These are phyloP conservation scores for Phaeotremella skinneri DNA, from an alignment of 768 basidiomycete species.

Conservation along the genomic window DNA sequence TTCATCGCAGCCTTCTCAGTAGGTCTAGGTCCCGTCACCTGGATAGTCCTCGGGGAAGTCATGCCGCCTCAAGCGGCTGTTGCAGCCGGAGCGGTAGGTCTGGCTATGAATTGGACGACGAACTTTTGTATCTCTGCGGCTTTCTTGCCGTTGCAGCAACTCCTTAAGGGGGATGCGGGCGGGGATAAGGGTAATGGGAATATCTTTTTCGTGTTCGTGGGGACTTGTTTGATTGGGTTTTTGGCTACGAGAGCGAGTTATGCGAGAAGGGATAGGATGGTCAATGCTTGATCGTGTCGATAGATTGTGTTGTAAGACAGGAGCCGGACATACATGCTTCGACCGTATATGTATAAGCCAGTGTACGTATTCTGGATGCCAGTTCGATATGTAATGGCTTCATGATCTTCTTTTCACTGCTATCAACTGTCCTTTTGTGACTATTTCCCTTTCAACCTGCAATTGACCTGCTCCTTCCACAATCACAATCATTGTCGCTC, in stretches of 20 bases:
- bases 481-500: no score
- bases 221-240: conserved; percentile 22
- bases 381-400: no score
- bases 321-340: no score
- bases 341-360: no score
- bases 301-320: no score
- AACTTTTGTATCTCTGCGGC: conserved; percentile 36
- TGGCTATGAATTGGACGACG: conserved; percentile 61
- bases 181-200: conserved; percentile 32
- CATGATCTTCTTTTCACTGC: no score
- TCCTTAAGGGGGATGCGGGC: conserved; percentile 29
- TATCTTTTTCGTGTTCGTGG: conserved; percentile 37
- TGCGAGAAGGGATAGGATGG: neutral
- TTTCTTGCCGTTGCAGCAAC: conserved; percentile 37
- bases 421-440: no score
- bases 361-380: no score
- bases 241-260: conserved; percentile 13
- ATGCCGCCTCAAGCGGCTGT: conserved; percentile 76
- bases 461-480: no score
- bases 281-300: neutral
- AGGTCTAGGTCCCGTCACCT: conserved; percentile 90
- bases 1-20: conserved; percentile 87
- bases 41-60: conserved; percentile 85
- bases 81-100: conserved; percentile 68
- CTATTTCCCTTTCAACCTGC: no score